Percentiles rank a stretch among this genome's conserved stretches.
Conservation (phyloP, 495 filamentous ascomycete species). For the Podospora bellae-mahoneyi region DNA sequence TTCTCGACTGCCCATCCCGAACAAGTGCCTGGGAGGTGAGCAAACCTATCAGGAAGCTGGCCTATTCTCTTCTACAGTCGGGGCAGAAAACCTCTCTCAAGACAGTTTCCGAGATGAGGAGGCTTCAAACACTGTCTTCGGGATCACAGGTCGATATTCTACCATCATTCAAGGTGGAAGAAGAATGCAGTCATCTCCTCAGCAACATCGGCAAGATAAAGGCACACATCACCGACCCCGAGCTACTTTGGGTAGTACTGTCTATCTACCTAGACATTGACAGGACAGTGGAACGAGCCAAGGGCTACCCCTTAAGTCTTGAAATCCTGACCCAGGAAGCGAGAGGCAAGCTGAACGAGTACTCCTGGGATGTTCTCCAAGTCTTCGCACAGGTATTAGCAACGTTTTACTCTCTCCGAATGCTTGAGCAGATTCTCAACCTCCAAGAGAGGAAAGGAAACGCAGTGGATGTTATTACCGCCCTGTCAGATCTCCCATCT, state of each 20-base stretch:
- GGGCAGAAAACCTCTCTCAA: slow-evolving; percentile 21
- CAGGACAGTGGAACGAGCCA: slow-evolving; percentile 34
- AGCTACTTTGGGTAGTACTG: slow-evolving; percentile 38
- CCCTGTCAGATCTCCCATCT: slow-evolving; percentile 21
- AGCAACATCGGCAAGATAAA: slow-evolving; percentile 18
- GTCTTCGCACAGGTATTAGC: slow-evolving; percentile 61
- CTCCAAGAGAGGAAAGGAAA: slow-evolving; percentile 16
- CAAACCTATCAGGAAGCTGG: slow-evolving; percentile 50
- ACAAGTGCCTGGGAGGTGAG: slow-evolving; percentile 64
- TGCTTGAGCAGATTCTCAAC: slow-evolving; percentile 55
- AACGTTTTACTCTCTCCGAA: slow-evolving; percentile 62
- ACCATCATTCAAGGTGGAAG: slow-evolving; percentile 5
- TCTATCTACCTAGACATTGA: slow-evolving; percentile 44
- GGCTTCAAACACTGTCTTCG: slow-evolving; percentile 27
- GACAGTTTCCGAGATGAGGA: slow-evolving; percentile 31
- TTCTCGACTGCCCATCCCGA: slow-evolving; percentile 56
- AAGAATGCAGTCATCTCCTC: slow-evolving; percentile 8
- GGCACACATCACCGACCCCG: neutral
- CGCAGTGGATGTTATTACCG: neutral
- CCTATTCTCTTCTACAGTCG: slow-evolving; percentile 55
- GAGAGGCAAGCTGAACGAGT: slow-evolving; percentile 20
- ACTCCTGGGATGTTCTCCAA: slow-evolving; percentile 61
- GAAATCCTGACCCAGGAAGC: slow-evolving; percentile 27
- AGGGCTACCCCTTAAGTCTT: slow-evolving; percentile 25
- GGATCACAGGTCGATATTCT: slow-evolving; percentile 21